Evolutionary conservation across 352 stramenopile genomes (phyloP).

Genomic region (Globisporangium mamillatum): DNA sequence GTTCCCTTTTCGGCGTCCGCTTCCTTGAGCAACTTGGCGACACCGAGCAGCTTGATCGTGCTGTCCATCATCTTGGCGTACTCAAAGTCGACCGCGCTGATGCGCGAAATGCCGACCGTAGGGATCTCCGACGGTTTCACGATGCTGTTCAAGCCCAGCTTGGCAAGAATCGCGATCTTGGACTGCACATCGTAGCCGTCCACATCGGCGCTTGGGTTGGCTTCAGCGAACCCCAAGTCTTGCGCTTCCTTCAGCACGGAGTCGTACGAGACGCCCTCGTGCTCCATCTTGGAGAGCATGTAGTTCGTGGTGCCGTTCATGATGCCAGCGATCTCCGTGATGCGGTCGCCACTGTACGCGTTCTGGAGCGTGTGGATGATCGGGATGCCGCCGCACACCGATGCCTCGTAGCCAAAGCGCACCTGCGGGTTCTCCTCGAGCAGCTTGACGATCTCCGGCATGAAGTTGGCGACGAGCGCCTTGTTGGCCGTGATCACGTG

Average conservation of each 20-base stretch:
- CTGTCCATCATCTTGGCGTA: slow-evolving; percentile 95
- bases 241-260: slow-evolving; percentile 93
- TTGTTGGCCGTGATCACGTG: slow-evolving; percentile 98
- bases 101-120: slow-evolving; percentile 91
- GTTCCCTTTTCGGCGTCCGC: slow-evolving; percentile 68
- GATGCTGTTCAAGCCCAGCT: slow-evolving; percentile 91
- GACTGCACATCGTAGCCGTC: slow-evolving; percentile 95
- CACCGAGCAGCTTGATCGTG: slow-evolving; percentile 96
- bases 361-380: slow-evolving; percentile 96
- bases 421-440: slow-evolving; percentile 75
- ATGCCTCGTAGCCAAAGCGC: slow-evolving; percentile 94
- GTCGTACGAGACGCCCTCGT: slow-evolving; percentile 90
- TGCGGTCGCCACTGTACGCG: slow-evolving; percentile 90
- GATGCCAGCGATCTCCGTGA: slow-evolving; percentile 94
- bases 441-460: slow-evolving; percentile 89
- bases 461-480: slow-evolving; percentile 92
- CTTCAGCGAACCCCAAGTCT: slow-evolving; percentile 91
- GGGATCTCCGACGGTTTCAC: slow-evolving; percentile 88
- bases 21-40: slow-evolving; percentile 75
- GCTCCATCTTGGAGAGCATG: slow-evolving; percentile 98
- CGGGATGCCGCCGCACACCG: slow-evolving; percentile 95
- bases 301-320: slow-evolving; percentile 99
- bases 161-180: slow-evolving; percentile 95
- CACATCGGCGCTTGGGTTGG: slow-evolving; percentile 94
- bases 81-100: slow-evolving; percentile 92